Conservation (phyloP, 306 rosid genomes). For the Fragaria nilgerrensis region DNA sequence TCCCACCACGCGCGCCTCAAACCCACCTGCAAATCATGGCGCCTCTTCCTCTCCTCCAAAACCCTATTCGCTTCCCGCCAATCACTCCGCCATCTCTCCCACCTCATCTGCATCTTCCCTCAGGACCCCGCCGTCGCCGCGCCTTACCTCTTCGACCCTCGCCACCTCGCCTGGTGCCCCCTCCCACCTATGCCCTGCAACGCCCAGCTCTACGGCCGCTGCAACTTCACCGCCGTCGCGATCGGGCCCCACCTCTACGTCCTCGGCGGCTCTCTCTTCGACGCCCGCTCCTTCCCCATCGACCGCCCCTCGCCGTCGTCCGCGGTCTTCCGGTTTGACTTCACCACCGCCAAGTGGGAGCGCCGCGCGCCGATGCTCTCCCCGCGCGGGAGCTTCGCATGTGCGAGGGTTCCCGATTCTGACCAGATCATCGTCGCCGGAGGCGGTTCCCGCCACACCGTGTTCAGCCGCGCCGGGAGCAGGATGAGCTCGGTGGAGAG, state of each 20-base stretch:
- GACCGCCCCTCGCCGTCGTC: slow-evolving; percentile 68
- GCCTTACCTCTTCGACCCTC: slow-evolving; percentile 74
- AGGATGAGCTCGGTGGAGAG: slow-evolving; percentile 66
- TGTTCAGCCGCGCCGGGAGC: slow-evolving; percentile 72
- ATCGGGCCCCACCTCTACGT: slow-evolving; percentile 57
- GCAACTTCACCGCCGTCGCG: slow-evolving; percentile 71
- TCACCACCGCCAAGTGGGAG: slow-evolving; percentile 50
- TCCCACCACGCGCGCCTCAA: slow-evolving; percentile 64
- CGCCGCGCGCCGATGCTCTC: slow-evolving; percentile 59
- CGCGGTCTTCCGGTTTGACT: slow-evolving; percentile 51
- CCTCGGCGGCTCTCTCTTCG: slow-evolving; percentile 83
- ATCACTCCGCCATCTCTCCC: slow-evolving; percentile 30
- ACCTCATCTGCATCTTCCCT: slow-evolving; percentile 74
- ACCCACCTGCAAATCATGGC: slow-evolving; percentile 71
- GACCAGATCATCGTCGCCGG: slow-evolving; percentile 70
- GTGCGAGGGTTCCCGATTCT: slow-evolving; percentile 33
- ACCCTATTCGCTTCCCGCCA: slow-evolving; percentile 47
- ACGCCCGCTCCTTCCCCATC: slow-evolving; percentile 83
- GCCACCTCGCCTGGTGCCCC: slow-evolving; percentile 62
- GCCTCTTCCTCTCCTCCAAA: slow-evolving; percentile 50
- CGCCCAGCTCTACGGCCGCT: slow-evolving; percentile 73
- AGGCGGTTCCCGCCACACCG: slow-evolving; percentile 71
- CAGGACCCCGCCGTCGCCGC: slow-evolving; percentile 59
- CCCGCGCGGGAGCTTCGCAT: slow-evolving; percentile 87
- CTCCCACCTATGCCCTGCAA: slow-evolving; percentile 78